Conservation (phyloP, 2,329 filamentous ascomycete genomes). For the Xylariaceae sp. region DNA sequence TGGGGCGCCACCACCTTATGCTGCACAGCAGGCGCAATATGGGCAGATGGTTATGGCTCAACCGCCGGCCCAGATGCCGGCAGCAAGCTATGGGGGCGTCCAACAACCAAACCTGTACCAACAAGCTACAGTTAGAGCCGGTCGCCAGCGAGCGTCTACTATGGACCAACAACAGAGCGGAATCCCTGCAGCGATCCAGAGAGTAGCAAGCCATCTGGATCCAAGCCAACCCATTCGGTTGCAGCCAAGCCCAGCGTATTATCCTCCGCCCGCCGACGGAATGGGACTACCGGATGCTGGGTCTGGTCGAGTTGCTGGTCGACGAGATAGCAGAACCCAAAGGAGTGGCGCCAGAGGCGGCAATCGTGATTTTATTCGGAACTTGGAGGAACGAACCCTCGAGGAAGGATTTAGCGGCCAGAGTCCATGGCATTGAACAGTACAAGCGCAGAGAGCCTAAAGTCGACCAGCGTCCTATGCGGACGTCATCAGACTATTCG, state of each 20-base stretch:
- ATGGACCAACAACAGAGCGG: conserved; percentile 94
- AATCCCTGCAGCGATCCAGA: conserved; percentile 86
- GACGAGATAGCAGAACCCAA: conserved; percentile 69
- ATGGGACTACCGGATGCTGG: conserved; percentile 60
- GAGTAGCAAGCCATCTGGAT: conserved; percentile 92
- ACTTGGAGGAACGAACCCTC: conserved; percentile 85
- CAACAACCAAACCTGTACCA: conserved; percentile 60
- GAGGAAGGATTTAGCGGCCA: conserved; percentile 75
- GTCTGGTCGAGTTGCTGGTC: conserved; percentile 51
- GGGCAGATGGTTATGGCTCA: conserved; percentile 68
- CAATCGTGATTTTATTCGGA: conserved; percentile 88
- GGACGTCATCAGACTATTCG: conserved; percentile 6
- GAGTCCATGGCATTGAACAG: conserved; percentile 61
- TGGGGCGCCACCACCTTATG: conserved; percentile 73
- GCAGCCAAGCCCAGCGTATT: conserved; percentile 95
- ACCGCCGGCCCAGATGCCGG: conserved; percentile 59
- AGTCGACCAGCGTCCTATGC: conserved; percentile 7
- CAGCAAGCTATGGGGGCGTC: conserved; percentile 56
- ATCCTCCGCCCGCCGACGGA: conserved; percentile 84
- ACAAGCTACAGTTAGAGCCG: conserved; percentile 70
- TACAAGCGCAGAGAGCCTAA: conserved; percentile 6
- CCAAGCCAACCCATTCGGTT: conserved; percentile 89
- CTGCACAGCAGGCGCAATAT: conserved; percentile 65
- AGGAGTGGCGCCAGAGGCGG: conserved; percentile 49
- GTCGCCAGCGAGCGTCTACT: conserved; percentile 85